A percentile compares a stretch with the other conserved stretches of the same genome.
Conservation (phyloP, 2,329 filamentous ascomycete species). For the Paecilomyces variotii region DNA sequence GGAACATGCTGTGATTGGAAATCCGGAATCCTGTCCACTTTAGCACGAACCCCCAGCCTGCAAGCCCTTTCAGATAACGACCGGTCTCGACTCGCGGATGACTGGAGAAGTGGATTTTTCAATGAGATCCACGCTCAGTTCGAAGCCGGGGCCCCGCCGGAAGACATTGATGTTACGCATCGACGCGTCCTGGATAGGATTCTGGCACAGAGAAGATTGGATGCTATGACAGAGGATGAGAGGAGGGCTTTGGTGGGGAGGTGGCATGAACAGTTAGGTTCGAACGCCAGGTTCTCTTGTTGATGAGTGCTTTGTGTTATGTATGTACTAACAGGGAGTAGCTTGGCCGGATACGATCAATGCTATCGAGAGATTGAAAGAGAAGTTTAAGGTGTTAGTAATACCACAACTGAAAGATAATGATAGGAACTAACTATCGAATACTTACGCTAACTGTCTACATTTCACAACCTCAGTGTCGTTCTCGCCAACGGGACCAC, state of each 20-base stretch:
- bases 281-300: background rate
- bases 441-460: background rate
- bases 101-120: conserved; percentile 47
- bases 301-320: background rate
- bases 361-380: background rate
- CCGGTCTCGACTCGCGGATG: conserved; percentile 33
- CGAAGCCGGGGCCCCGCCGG: conserved; percentile 24
- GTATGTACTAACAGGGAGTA: background rate
- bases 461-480: conserved; percentile 9
- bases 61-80: background rate
- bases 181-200: background rate
- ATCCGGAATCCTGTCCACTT: background rate
- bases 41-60: background rate
- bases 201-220: background rate
- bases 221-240: background rate
- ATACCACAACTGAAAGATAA: background rate
- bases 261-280: background rate
- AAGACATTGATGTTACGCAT: conserved; percentile 27
- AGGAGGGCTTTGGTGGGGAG: background rate
- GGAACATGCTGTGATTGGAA: background rate
- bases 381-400: background rate
- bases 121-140: conserved; percentile 35
- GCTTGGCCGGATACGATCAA: background rate
- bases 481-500: conserved; percentile 50
- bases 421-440: background rate